phyloP scores from a whole-genome alignment of 495 filamentous ascomycete genomes.

The Patellaria atrata region DNA sequence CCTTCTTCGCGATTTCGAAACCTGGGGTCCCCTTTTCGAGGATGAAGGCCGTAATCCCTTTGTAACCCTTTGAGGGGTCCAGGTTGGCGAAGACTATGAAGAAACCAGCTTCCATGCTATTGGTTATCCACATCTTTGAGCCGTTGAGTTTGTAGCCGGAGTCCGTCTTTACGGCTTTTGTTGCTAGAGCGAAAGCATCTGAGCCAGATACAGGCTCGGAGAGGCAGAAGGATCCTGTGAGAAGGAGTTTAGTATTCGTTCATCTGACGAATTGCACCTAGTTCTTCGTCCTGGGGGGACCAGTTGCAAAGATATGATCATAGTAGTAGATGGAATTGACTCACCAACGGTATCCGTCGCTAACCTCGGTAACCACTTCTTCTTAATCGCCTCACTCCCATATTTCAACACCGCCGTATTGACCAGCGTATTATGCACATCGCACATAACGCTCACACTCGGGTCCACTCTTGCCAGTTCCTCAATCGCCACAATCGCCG shows the following conservation, averaged over 20 bases:
- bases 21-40: constrained; percentile 80
- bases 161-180: constrained; percentile 62
- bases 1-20: constrained; percentile 96
- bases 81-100: constrained; percentile 98
- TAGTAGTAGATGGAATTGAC: no score
- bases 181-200: constrained; percentile 90
- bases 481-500: constrained; percentile 91
- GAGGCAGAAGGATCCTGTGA: constrained; percentile 83
- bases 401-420: constrained; percentile 88
- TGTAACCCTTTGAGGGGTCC: constrained; percentile 75
- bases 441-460: constrained; percentile 80
- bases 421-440: constrained; percentile 96
- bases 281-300: no score
- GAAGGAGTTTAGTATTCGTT: not conserved
- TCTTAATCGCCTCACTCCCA: constrained; percentile 57
- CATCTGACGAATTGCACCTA: no score
- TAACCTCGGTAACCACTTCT: constrained; percentile 73
- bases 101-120: constrained; percentile 80
- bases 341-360: constrained; percentile 66
- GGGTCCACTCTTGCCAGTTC: constrained; percentile 91
- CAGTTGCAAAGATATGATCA: no score
- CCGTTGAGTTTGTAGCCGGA: constrained; percentile 78
- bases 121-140: constrained; percentile 99
- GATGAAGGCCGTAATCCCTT: constrained; percentile 92
- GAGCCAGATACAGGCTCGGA: constrained; percentile 88